Evolutionary conservation across 108 stramenopile genomes (phyloP), one percentile per base, ranked within the genome.

Genomic region (Asterionellopsis glacialis): DNA sequence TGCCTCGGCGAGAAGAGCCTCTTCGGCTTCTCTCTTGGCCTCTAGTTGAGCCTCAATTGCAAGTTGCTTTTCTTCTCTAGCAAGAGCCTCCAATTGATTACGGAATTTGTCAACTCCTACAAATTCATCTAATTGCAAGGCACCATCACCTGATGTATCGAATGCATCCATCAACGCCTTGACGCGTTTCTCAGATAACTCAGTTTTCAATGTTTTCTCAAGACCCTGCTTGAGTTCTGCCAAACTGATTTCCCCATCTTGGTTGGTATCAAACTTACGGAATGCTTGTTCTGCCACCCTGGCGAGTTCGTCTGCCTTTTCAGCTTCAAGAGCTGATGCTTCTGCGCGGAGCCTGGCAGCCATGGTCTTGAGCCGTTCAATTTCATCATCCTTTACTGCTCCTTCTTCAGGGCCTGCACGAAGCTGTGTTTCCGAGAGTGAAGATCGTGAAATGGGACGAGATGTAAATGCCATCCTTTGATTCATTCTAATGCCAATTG

Each of bases 301-400:
- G 4, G 87, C 85, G n/a, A 84, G 68, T 64, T 84, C 75, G 50
- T 84, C 57, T 11, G 86, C 85, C 59, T 83, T 83, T 18, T 87
- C 73, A 0, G 91, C 82, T 63, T 92, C 91, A 19, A 91, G 63
- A n/a, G 74, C 67, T 9, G 87, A 76, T 11, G 87, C 90, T 61
- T 91, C 90, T 40, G 90, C 77, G 25, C 90, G 82, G 0, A 91
- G 67, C 64, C 84, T 86, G 18, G 87, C 80, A 0, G 90, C 90
- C 78, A 86, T 80, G 42, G 72, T 57, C 43, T 65, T 69, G 44
- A 91, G 84, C 4, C 87, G 74, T 59, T 81, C 82, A 45, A 91
- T 87, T 65, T 91, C 89, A 57, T 83, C 77, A 63, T 89, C 87
- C 15, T 55, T 41, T 45, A 7, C 56, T 13, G 16, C 56, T 24